A percentile compares a stretch with the other conserved stretches of the same genome.
phyloP scores from a whole-genome alignment of 257 asterid species.

The Solanum sejunctum region DNA sequence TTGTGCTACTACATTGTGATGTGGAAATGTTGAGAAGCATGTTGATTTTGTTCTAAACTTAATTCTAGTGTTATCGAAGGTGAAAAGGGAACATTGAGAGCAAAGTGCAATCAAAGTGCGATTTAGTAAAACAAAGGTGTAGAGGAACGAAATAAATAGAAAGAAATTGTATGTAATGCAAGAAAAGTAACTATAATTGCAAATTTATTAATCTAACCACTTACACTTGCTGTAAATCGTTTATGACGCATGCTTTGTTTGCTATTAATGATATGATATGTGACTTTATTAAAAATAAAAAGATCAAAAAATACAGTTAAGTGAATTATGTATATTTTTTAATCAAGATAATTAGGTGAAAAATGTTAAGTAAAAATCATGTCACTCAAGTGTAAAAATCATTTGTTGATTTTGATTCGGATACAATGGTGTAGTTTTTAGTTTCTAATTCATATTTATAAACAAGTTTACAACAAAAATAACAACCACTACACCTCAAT shows the following conservation, averaged over 20 bases:
- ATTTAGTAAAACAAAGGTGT: neutral
- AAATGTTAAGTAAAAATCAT: neutral
- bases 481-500: neutral
- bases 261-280: neutral
- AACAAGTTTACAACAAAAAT: neutral
- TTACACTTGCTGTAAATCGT: neutral
- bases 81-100: neutral
- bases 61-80: neutral
- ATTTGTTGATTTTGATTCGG: neutral
- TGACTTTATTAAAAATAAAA: neutral
- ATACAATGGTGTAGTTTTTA: neutral
- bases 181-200: neutral
- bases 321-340: neutral
- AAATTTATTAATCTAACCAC: neutral
- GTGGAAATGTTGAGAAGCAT: neutral
- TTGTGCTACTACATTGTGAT: neutral
- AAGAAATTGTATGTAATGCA: neutral
- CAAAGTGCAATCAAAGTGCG: neutral
- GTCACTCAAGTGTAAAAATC: neutral
- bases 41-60: neutral
- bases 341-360: neutral
- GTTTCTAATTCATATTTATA: neutral
- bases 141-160: neutral
- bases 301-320: neutral
- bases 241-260: neutral